phyloP scores from a whole-genome alignment of 352 stramenopile genomes.

The Globisporangium cylindrosporum region DNA sequence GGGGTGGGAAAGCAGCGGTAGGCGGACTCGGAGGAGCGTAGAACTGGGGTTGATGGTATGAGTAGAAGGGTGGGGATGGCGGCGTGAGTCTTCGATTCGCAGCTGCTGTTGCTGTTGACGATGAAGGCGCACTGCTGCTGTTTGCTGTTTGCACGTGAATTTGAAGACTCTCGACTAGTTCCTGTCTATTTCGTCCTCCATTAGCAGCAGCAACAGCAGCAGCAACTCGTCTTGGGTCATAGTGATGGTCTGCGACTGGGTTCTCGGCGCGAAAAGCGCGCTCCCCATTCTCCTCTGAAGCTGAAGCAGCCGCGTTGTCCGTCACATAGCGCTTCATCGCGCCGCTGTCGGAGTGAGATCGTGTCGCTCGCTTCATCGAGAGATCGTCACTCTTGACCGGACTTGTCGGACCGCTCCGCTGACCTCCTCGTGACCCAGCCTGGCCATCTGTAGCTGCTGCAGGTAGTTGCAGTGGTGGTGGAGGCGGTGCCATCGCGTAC shows the following conservation, averaged over 20 bases:
- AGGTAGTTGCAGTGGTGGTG: neutral
- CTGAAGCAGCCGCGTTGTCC: neutral
- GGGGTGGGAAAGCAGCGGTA: constrained; percentile 5
- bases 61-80: neutral
- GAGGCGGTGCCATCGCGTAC: constrained; percentile 5
- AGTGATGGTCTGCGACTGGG: neutral
- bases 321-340: constrained; percentile 24
- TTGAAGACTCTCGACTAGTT: constrained; percentile 4
- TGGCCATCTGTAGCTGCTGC: neutral
- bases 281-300: neutral
- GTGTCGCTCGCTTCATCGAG: constrained; percentile 20
- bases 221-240: neutral
- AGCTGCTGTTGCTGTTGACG: constrained; percentile 8
- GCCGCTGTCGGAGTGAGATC: constrained; percentile 48
- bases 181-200: neutral
- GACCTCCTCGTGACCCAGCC: neutral
- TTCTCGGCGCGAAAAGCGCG: neutral
- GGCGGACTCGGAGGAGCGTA: constrained; percentile 15
- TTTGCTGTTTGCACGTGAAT: constrained; percentile 8
- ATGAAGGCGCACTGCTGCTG: neutral
- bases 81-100: neutral
- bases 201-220: neutral
- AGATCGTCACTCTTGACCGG: constrained; percentile 7
- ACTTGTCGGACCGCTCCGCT: constrained; percentile 1
- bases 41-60: constrained; percentile 2